A percentile compares a stretch with the other conserved stretches of the same genome.
phyloP scores from a whole-genome alignment of 2,329 filamentous ascomycete species.

The Hypoxylon sp. region DNA sequence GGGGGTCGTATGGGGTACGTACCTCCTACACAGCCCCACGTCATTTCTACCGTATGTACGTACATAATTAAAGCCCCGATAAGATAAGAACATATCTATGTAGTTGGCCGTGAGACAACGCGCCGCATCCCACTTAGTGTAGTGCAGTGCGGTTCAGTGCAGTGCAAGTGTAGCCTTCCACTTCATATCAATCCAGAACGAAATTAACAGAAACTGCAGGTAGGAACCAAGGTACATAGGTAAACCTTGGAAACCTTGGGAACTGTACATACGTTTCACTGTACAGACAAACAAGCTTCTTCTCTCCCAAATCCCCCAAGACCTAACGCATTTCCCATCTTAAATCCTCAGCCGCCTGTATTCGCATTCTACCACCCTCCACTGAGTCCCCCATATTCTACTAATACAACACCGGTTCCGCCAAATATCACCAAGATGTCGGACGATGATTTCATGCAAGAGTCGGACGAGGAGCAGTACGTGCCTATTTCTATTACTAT shows the following conservation, averaged over 20 bases:
- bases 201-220: conserved; percentile 10
- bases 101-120: too few species aligned
- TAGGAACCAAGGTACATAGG: neutral
- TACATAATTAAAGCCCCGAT: conserved; percentile 23
- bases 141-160: neutral
- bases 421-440: conserved; percentile 70
- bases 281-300: neutral
- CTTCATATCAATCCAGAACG: neutral
- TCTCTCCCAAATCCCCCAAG: neutral
- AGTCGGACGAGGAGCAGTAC: conserved; percentile 88
- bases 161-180: conserved; percentile 9
- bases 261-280: too few species aligned
- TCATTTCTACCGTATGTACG: too few species aligned
- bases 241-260: too few species aligned
- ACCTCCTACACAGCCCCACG: conserved; percentile 26
- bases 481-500: conserved; percentile 7
- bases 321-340: neutral
- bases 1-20: too few species aligned
- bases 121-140: neutral
- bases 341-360: neutral
- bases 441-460: conserved; percentile 94
- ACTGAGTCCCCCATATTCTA: conserved; percentile 6
- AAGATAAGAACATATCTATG: conserved; percentile 26
- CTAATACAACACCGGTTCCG: conserved; percentile 11
- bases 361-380: conserved; percentile 3